Evolutionary conservation across 1,139 yeast genomes (phyloP), one percentile per base, ranked within the genome.

Genomic region (Debaryomycetaceae sp.): DNA sequence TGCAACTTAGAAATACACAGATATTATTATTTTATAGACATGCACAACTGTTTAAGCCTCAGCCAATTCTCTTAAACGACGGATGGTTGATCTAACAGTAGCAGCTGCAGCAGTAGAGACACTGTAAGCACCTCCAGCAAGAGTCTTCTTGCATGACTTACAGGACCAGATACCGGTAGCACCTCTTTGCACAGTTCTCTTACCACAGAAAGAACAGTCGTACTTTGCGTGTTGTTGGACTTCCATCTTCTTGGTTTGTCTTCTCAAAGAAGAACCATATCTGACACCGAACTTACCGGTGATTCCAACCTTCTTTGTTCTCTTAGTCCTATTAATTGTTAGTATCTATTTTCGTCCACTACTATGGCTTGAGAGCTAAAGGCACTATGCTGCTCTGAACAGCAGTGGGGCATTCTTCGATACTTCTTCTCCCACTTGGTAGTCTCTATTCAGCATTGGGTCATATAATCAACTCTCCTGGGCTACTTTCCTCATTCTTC

Each of bases 241-340:
- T 81, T 95, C 99, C 79, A 95, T 82, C 85, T 93, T 93, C 87
- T 91, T 91, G 83, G 96, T 88, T 81, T 90, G 97, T 83, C 98
- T 91, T 87, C 99, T 91, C 78, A 93, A 85, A 62, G 99, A 95
- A 69, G 99, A 93, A 91, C 99, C 98, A 82, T 93, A 93, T 86
- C 99, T 91, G 81, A 93, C 97, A 88, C 98, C 99, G 86, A 89
- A 93, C 85, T 95, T 95, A 85, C 99, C 99, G 78, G 99, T 93
- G 83, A 93, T 93, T 80, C 99, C 99, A 76, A 93, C 99, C 91
- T 93, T 93, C 96, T 93, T 93, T 69, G 99, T 93, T 87, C 99
- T 89, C 83, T 91, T 91, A 78, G 97, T 86, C 98, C 96, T 89
- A 66, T 54, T 46, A 40, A 31, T 52, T 58, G 80, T 75, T 76